These are phyloP conservation scores for Puya raimondii DNA, from an alignment of 176 grass and related monocot genomes.

Conservation along the genomic window DNA sequence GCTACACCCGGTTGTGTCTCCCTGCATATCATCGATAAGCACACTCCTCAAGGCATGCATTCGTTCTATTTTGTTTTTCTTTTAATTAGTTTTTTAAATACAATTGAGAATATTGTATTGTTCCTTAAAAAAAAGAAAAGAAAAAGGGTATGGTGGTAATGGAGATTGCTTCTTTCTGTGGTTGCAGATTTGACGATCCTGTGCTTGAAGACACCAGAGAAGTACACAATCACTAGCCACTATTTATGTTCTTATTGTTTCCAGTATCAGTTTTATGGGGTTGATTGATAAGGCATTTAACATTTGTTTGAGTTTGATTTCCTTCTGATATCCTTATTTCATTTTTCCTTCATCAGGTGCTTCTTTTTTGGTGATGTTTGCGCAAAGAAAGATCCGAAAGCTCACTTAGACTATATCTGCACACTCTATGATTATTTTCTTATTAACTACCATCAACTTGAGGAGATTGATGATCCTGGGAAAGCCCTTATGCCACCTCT, in stretches of 20 bases:
- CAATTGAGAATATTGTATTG: not conserved
- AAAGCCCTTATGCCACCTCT: conserved; percentile 35
- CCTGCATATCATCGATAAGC: conserved; percentile 45
- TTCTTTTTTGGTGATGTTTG: conserved; percentile 62
- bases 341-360: conserved; percentile 33
- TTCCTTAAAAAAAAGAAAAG: not conserved
- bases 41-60: conserved; percentile 21
- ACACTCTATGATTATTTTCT: conserved; percentile 53
- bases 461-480: conserved; percentile 11
- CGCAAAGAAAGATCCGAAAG: conserved; percentile 41
- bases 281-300: too few relatives aligned
- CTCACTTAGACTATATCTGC: conserved; percentile 49
- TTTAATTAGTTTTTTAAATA: conserved; percentile 4
- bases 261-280: not conserved
- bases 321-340: not conserved
- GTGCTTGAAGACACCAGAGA: conserved; percentile 48
- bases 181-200: conserved; percentile 57
- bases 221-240: conserved; percentile 18
- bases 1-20: conserved; percentile 65
- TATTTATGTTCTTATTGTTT: conserved; percentile 1
- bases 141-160: not conserved
- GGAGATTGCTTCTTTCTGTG: not conserved
- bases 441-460: conserved; percentile 32
- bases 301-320: not conserved
- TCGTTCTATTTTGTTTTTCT: not conserved